Percentiles rank a stretch among this genome's conserved stretches.
phyloP scores from a whole-genome alignment of 805 yeast species.

The Debaryomyces tyrocola region DNA sequence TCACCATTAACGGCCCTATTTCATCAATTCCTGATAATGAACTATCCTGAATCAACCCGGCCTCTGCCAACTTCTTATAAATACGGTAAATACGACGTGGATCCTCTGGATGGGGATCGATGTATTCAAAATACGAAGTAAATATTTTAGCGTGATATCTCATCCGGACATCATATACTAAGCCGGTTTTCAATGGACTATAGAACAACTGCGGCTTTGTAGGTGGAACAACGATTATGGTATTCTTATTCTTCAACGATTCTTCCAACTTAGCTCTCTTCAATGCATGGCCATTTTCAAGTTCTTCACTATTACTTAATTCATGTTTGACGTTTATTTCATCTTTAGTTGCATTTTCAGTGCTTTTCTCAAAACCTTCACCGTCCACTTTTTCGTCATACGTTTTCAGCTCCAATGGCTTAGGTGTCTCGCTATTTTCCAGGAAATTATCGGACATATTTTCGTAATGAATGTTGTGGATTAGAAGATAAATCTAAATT shows the following conservation, averaged over 20 bases:
- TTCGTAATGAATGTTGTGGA: background rate
- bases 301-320: background rate
- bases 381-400: background rate
- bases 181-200: constrained; percentile 81
- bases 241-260: background rate
- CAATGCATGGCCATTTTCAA: background rate
- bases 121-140: constrained; percentile 88
- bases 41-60: constrained; percentile 83
- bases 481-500: background rate
- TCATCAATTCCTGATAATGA: constrained; percentile 69
- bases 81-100: constrained; percentile 94
- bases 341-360: background rate
- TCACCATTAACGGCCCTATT: constrained; percentile 83
- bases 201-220: constrained; percentile 68
- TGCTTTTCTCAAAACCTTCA: background rate
- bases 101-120: constrained; percentile 99
- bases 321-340: background rate
- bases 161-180: constrained; percentile 96
- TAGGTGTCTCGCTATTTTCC: background rate
- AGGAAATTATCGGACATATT: background rate
- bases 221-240: constrained; percentile 50
- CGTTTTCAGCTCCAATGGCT: background rate
- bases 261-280: background rate
- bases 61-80: constrained; percentile 90
- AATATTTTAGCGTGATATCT: constrained; percentile 94